Evolutionary conservation across 1,284 basidiomycete genomes (phyloP).

Genomic region (Xerocomus nothofagi): DNA sequence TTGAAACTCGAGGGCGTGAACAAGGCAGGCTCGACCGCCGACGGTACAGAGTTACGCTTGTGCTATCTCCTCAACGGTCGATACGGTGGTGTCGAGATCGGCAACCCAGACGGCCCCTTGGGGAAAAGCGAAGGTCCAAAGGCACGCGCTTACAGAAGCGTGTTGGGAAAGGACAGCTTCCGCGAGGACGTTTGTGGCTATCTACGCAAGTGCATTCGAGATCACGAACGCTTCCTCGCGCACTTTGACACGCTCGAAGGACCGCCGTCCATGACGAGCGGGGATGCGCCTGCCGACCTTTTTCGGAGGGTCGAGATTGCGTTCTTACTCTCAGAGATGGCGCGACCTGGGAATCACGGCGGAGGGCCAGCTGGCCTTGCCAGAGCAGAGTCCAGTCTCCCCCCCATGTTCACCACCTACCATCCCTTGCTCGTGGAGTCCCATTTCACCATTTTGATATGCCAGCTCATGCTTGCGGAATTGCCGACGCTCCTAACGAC

Average conservation of each 20-base stretch:
- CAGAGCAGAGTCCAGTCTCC: conserved; percentile 36
- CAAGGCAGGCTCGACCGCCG: conserved; percentile 50
- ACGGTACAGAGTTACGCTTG: conserved; percentile 71
- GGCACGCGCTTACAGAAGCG: conserved; percentile 57
- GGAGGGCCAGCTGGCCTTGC: conserved; percentile 33
- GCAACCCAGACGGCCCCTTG: conserved; percentile 71
- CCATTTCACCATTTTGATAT: conserved; percentile 73
- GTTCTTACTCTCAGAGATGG: conserved; percentile 63
- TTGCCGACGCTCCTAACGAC: conserved; percentile 57
- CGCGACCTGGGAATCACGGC: conserved; percentile 57
- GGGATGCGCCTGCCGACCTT: conserved; percentile 44
- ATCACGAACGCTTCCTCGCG: conserved; percentile 75
- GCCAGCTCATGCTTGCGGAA: conserved; percentile 71
- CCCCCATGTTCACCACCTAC: conserved; percentile 74
- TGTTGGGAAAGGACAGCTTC: conserved; percentile 52
- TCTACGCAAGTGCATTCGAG: conserved; percentile 70
- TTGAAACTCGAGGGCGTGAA: conserved; percentile 66
- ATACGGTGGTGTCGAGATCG: conserved; percentile 76
- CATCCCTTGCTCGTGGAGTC: conserved; percentile 83
- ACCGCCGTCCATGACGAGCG: conserved; percentile 18
- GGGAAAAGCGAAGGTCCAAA: conserved; percentile 60
- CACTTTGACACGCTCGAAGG: conserved; percentile 75
- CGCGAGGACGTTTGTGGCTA: conserved; percentile 57
- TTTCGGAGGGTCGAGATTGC: conserved; percentile 61
- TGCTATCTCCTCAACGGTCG: conserved; percentile 68